A percentile compares a stretch with the other conserved stretches of the same genome.
Conservation (phyloP, 345 rosid genomes). For the Eucalyptus camaldulensis region DNA sequence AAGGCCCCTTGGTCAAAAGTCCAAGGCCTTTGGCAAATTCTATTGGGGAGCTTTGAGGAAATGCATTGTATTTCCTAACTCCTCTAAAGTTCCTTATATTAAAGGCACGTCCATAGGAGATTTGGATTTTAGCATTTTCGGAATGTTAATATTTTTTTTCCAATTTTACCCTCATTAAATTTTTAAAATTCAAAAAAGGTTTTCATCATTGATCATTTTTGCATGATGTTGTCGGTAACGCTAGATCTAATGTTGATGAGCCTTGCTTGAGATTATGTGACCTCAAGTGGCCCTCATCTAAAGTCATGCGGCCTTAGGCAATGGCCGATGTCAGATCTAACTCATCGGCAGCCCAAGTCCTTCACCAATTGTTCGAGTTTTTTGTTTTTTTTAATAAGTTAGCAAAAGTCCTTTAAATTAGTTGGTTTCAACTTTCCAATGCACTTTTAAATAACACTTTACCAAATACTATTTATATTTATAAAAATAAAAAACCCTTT, state of each 20-base stretch:
- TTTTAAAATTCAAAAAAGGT: too few species aligned
- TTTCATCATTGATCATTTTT: not conserved
- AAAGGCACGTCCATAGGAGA: not conserved
- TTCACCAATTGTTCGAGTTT: too few species aligned
- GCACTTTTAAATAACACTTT: not conserved
- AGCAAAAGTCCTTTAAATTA: not conserved
- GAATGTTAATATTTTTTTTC: too few species aligned
- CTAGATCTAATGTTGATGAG: rapidly evolving
- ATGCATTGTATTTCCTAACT: not conserved
- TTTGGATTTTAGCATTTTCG: not conserved
- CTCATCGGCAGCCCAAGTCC: rapidly evolving
- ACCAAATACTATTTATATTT: not conserved
- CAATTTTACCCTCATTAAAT: too few species aligned
- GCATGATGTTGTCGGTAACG: rapidly evolving
- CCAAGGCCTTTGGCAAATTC: not conserved
- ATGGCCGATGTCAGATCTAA: rapidly evolving
- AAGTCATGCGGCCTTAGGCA: not conserved
- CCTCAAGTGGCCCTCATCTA: not conserved
- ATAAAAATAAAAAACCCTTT: not conserved
- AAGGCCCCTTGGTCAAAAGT: not conserved
- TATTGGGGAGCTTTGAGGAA: not conserved
- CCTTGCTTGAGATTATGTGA: not conserved
- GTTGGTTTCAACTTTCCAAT: not conserved
- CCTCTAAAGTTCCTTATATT: not conserved
- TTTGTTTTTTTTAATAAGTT: too few species aligned